phyloP scores from a whole-genome alignment of 345 rosid genomes.

The Geranium rotundifolium region DNA sequence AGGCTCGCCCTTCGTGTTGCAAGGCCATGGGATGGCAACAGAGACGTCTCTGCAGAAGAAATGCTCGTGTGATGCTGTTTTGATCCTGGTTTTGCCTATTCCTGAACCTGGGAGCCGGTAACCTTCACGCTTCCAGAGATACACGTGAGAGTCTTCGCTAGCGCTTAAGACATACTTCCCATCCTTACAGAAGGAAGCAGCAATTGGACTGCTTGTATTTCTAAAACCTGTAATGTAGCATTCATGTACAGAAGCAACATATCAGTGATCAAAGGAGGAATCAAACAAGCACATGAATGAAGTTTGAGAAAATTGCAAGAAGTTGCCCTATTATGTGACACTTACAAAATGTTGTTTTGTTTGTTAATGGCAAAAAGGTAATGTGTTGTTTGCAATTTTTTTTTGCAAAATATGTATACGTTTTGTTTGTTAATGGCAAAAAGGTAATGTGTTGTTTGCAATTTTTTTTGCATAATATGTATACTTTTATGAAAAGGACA shows the following conservation, averaged over 20 bases:
- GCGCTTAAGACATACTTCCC: conserved; percentile 64
- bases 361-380: too few relatives aligned
- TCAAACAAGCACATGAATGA: not conserved
- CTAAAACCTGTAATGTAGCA: conserved; percentile 41
- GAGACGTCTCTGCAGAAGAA: conserved; percentile 83
- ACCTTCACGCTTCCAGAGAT: conserved; percentile 61
- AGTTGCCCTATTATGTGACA: too few relatives aligned
- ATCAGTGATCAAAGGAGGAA: not conserved
- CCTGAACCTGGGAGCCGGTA: conserved; percentile 23
- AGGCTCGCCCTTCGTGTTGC: conserved; percentile 56
- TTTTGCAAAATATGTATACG: too few relatives aligned
- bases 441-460: too few relatives aligned
- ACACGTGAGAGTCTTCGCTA: conserved; percentile 86
- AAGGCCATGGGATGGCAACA: conserved; percentile 78
- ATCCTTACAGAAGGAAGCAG: conserved; percentile 66
- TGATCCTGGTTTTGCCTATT: conserved; percentile 28
- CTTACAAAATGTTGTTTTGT: too few relatives aligned
- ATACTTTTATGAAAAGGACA: too few relatives aligned
- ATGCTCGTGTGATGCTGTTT: conserved; percentile 42
- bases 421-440: too few relatives aligned
- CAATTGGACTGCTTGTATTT: conserved; percentile 74
- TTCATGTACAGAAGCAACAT: not conserved
- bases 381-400: too few relatives aligned
- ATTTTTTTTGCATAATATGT: too few relatives aligned
- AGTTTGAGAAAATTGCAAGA: not conserved